Evolutionary conservation across 208 protist species (phyloP).

Genomic region (Crithidia expoeki): DNA sequence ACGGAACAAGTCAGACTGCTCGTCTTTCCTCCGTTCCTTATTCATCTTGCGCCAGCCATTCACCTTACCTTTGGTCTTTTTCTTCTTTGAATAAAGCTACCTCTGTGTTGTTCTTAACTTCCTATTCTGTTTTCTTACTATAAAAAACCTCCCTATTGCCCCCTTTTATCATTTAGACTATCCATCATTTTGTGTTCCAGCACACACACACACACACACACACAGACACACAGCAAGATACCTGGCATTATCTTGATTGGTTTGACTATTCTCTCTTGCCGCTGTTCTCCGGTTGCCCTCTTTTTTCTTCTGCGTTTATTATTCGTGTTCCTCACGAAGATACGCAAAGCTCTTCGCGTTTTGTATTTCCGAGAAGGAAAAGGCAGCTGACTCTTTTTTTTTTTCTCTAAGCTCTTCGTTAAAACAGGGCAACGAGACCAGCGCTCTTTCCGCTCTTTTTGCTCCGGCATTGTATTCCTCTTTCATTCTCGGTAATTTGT

Average conservation of each 20-base stretch:
- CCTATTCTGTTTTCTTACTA: background rate
- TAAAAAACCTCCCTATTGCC: background rate
- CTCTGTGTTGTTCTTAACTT: background rate
- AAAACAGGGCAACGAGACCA: too few species aligned
- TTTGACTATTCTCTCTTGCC: background rate
- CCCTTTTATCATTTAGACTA: background rate
- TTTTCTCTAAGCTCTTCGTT: too few species aligned
- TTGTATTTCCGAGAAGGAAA: background rate
- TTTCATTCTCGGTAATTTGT: background rate
- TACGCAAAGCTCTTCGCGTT: background rate
- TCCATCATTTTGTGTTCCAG: background rate
- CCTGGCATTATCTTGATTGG: slow-evolving; percentile 13
- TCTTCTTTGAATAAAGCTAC: too few species aligned
- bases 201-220: background rate
- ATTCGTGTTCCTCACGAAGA: background rate
- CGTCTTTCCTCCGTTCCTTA: too few species aligned
- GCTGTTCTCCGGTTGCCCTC: background rate
- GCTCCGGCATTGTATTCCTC: background rate
- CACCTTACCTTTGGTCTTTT: background rate
- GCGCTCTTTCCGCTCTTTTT: background rate
- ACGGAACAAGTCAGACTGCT: too few species aligned
- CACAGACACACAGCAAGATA: background rate
- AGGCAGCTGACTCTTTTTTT: too few species aligned
- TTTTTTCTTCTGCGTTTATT: slow-evolving; percentile 4
- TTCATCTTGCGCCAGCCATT: too few species aligned